A percentile compares a stretch with the other conserved stretches of the same genome.
Evolutionary conservation across 306 rosid species (phyloP).

Genomic region (Mimosa pudica): DNA sequence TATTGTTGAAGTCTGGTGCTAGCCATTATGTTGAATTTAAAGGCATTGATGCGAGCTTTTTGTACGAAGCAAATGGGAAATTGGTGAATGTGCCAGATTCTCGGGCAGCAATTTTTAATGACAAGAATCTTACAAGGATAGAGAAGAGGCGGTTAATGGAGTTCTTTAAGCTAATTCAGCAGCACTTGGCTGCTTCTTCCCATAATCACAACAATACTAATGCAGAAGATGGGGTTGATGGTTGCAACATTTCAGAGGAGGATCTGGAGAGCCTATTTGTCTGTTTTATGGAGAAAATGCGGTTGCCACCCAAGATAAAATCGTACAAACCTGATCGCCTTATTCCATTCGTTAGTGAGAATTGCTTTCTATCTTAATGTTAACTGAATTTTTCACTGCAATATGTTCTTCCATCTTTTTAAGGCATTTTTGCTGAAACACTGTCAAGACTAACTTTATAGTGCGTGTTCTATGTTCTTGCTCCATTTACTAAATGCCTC

Average conservation of each 20-base stretch:
- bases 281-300: slow-evolving; percentile 67
- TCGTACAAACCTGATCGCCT: slow-evolving; percentile 60
- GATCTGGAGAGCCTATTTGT: slow-evolving; percentile 79
- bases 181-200: slow-evolving; percentile 52
- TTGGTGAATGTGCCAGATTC: slow-evolving; percentile 77
- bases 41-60: slow-evolving; percentile 64
- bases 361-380: slow-evolving; percentile 32
- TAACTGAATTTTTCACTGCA: neutral
- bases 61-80: slow-evolving; percentile 54
- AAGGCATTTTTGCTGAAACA: slow-evolving; percentile 18
- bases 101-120: slow-evolving; percentile 86
- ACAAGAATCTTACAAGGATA: slow-evolving; percentile 60
- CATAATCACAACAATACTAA: slow-evolving; percentile 17
- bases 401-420: neutral
- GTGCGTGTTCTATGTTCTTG: slow-evolving; percentile 8
- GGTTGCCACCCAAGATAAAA: slow-evolving; percentile 80
- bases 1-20: slow-evolving; percentile 62
- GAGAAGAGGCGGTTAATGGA: slow-evolving; percentile 88
- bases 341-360: slow-evolving; percentile 54
- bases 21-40: slow-evolving; percentile 72
- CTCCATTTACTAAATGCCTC: slow-evolving; percentile 25
- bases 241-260: slow-evolving; percentile 58
- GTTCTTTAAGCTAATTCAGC: slow-evolving; percentile 89
- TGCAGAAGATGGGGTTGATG: slow-evolving; percentile 38
- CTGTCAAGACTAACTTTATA: neutral